Conservation (phyloP, 1,284 basidiomycete genomes). For the Wallemia hederae region DNA sequence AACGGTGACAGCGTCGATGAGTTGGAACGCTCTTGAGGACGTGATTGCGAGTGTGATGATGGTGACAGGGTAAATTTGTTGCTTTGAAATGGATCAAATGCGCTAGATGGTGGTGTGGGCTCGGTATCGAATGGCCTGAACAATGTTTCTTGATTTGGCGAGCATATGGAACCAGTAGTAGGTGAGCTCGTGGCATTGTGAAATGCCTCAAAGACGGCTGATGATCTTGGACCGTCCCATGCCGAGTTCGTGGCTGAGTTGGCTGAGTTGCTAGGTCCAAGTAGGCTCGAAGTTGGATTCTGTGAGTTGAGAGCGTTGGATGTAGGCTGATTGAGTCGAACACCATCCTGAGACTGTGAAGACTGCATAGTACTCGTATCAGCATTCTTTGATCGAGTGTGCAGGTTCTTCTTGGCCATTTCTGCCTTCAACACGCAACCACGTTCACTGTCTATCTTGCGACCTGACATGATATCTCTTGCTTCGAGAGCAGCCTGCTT, state of each 20-base stretch:
- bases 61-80: neutral
- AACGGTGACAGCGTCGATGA: neutral
- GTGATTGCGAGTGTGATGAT: neutral
- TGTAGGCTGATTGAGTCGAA: neutral
- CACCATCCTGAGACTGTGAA: neutral
- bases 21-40: neutral
- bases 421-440: slow-evolving; percentile 85
- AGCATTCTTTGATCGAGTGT: slow-evolving; percentile 23
- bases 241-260: neutral
- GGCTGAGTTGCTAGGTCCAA: no score
- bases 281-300: neutral
- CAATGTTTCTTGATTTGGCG: neutral
- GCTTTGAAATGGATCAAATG: neutral
- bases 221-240: neutral
- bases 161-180: neutral
- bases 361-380: neutral
- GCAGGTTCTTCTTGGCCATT: slow-evolving; percentile 98
- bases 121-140: neutral
- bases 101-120: neutral
- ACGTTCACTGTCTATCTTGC: slow-evolving; percentile 75
- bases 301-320: neutral
- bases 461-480: slow-evolving; percentile 62
- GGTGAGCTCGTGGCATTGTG: neutral
- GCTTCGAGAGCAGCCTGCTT: slow-evolving; percentile 65
- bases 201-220: neutral